Evolutionary conservation across 129 eudicot species (phyloP), one percentile per base, ranked within the genome.

Genomic region (Ambrosia artemisiifolia): DNA sequence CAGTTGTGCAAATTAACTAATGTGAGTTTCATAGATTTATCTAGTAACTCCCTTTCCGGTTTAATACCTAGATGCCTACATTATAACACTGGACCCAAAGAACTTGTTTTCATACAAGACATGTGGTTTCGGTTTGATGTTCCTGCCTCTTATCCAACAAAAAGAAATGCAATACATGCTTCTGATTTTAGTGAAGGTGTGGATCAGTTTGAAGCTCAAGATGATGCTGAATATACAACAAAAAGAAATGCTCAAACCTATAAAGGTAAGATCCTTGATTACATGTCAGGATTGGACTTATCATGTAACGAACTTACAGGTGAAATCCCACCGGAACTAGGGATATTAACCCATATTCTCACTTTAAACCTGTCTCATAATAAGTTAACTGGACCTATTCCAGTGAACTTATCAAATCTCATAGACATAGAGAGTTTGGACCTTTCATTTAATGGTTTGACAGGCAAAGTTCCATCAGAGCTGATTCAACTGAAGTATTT

Each of bases 281-380:
- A 11, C 32, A 34, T 75, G 70, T 12, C 73, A 0, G 78, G 84
- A 11, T 35, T 81, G 56, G 81, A 81, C 75, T 40, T 81, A 54
- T 81, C 85, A 0, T 47, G 30, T 46, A 75, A 81, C 62, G 34
- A 63, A 1, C 70, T 81, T 10, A 62, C 49, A 2, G 78, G 81
- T 19, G 60, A 53, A 53, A 75, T 81, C 32, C 84, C 78, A 40
- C 11, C 13, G 2, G 70, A 70, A 38, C 19, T 81, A 8, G 85
- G 78, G 8, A 6, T 47, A 13, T 32, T 81, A 17, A 70, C 35
- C 14, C 7, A 42, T 11, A 54, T 80, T 11, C 65, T 7, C 6
- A 18, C 65, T 4, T 30, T 81, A 14, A 75, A 81, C 65, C 19
- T 82, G 65, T 82, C 86, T 10, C 61, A 78, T 28, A 78, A 82